phyloP scores from a whole-genome alignment of 495 filamentous ascomycete genomes.

The Penicillium arizonense region DNA sequence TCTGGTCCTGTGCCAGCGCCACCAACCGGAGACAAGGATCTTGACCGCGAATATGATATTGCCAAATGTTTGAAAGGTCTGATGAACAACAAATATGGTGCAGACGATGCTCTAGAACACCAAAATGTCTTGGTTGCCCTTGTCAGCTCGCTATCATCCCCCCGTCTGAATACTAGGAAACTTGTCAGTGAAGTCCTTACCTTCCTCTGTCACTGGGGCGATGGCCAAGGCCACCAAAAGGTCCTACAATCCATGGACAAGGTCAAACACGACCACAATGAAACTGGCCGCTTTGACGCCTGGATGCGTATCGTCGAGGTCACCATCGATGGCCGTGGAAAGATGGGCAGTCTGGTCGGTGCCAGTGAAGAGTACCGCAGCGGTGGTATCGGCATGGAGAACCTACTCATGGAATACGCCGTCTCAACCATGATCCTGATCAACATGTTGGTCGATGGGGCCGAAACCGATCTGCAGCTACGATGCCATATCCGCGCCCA shows the following conservation, averaged over 20 bases:
- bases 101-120: slow-evolving; percentile 92
- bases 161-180: slow-evolving; percentile 87
- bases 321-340: slow-evolving; percentile 92
- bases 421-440: slow-evolving; percentile 92
- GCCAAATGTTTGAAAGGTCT: slow-evolving; percentile 94
- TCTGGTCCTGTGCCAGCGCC: slow-evolving; percentile 68
- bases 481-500: slow-evolving; percentile 93
- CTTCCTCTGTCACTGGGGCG: slow-evolving; percentile 94
- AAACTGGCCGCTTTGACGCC: slow-evolving; percentile 95
- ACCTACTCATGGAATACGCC: slow-evolving; percentile 97
- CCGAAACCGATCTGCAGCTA: slow-evolving; percentile 83
- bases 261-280: slow-evolving; percentile 83
- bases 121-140: slow-evolving; percentile 87
- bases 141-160: slow-evolving; percentile 82
- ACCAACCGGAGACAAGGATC: slow-evolving; percentile 72
- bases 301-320: slow-evolving; percentile 99
- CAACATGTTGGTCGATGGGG: slow-evolving; percentile 94
- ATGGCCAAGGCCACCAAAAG: slow-evolving; percentile 91
- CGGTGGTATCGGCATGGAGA: slow-evolving; percentile 98
- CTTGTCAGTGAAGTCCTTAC: slow-evolving; percentile 95
- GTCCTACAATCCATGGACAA: slow-evolving; percentile 92
- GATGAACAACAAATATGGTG: slow-evolving; percentile 99
- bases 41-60: slow-evolving; percentile 96
- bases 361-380: slow-evolving; percentile 96
- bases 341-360: slow-evolving; percentile 96